Percentiles rank a stretch among this genome's conserved stretches.
Evolutionary conservation across 495 filamentous ascomycete species (phyloP).

Genomic region (Hypoxylon perforatum): DNA sequence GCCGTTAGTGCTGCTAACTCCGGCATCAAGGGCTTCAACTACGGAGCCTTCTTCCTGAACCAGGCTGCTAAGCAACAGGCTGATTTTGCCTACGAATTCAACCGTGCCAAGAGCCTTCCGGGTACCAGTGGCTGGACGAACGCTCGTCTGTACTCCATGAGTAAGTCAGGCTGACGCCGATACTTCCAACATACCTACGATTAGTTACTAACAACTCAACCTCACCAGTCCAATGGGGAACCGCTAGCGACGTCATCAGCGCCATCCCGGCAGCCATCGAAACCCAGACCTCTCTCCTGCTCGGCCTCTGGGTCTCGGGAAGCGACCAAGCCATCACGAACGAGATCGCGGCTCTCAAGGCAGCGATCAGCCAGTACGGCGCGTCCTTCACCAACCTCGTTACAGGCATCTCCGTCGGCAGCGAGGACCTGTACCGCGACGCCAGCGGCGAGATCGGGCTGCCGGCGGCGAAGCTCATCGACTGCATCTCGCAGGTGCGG

Average conservation of each 20-base stretch:
- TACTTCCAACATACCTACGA: background rate
- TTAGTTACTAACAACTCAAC: slow-evolving; percentile 12
- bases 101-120: slow-evolving; percentile 71
- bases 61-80: slow-evolving; percentile 66
- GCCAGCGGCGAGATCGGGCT: slow-evolving; percentile 68
- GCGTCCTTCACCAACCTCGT: slow-evolving; percentile 69
- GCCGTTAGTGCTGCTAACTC: slow-evolving; percentile 50
- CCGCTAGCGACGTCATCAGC: slow-evolving; percentile 65
- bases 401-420: slow-evolving; percentile 83
- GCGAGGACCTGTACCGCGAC: slow-evolving; percentile 84
- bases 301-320: slow-evolving; percentile 78
- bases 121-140: slow-evolving; percentile 75
- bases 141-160: slow-evolving; percentile 61
- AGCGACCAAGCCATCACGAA: slow-evolving; percentile 66
- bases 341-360: slow-evolving; percentile 72
- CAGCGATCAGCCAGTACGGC: slow-evolving; percentile 69
- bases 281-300: slow-evolving; percentile 71
- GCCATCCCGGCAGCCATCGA: slow-evolving; percentile 79
- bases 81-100: slow-evolving; percentile 75
- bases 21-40: slow-evolving; percentile 78
- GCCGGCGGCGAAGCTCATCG: slow-evolving; percentile 63
- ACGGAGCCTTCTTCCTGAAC: slow-evolving; percentile 70
- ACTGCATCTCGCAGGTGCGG: slow-evolving; percentile 70
- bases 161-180: slow-evolving; percentile 40
- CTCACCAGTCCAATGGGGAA: slow-evolving; percentile 54